A percentile compares a stretch with the other conserved stretches of the same genome.
Conservation (phyloP, 352 stramenopile genomes). For the Phytophthora pseudosyringae region DNA sequence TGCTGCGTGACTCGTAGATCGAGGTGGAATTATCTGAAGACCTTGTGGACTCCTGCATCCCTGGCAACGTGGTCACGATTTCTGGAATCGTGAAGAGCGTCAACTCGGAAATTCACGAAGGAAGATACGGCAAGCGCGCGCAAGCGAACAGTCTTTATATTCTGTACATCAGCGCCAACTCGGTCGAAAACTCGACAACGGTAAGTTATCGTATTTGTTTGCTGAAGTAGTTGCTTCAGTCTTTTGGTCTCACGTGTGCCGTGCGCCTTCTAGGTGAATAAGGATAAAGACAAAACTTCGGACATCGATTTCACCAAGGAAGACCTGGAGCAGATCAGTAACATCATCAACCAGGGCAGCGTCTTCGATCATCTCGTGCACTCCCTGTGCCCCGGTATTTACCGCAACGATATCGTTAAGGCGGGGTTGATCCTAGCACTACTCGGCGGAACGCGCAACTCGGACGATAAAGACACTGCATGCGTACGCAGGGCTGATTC, state of each 20-base stretch:
- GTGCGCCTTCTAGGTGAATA: constrained; percentile 29
- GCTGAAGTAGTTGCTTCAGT: background rate
- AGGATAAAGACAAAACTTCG: constrained; percentile 58
- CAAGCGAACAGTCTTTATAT: constrained; percentile 93
- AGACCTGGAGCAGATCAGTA: constrained; percentile 92
- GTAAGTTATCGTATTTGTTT: constrained; percentile 22
- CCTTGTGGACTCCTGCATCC: constrained; percentile 95
- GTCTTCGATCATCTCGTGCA: constrained; percentile 95
- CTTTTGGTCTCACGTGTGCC: background rate
- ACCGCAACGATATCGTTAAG: constrained; percentile 98
- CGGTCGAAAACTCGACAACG: constrained; percentile 79
- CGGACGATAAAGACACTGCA: constrained; percentile 61
- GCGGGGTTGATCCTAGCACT: constrained; percentile 95
- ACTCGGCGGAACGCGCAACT: constrained; percentile 91
- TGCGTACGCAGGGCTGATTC: constrained; percentile 91
- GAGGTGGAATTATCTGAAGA: constrained; percentile 91
- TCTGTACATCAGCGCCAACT: constrained; percentile 94
- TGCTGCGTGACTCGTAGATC: constrained; percentile 48
- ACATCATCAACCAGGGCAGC: constrained; percentile 88
- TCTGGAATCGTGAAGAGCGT: constrained; percentile 95
- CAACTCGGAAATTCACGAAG: constrained; percentile 93
- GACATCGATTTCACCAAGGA: constrained; percentile 88
- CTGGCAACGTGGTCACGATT: constrained; percentile 95
- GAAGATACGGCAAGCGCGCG: constrained; percentile 90
- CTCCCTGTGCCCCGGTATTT: constrained; percentile 96